Base-by-base conservation (phyloP, 805 yeast species). In the Candida silvicultrix region DNA sequence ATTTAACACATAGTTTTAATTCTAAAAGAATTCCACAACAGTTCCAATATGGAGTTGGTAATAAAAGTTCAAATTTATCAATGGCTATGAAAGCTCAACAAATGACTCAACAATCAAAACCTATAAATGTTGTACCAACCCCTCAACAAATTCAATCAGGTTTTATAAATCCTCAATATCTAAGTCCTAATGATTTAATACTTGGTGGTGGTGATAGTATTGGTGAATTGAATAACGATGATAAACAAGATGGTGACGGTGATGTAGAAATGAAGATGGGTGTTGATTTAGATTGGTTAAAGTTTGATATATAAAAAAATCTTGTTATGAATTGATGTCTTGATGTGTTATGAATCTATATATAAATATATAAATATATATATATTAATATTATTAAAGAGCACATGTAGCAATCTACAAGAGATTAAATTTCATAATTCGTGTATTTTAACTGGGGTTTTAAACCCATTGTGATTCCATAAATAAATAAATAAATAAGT, bases 201-300 rank as follows among this genome's bases (percentile, higher is more conserved):
- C 35, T 50, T 44, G n/a, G n/a, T n/a, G n/a, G n/a, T n/a, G n/a
- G n/a, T n/a, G n/a, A n/a, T n/a, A n/a, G n/a, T n/a, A n/a, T n/a
- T n/a, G n/a, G n/a, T n/a, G n/a, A n/a, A n/a, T n/a, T n/a, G n/a
- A n/a, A n/a, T n/a, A n/a, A n/a, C n/a, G n/a, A n/a, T n/a, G n/a
- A n/a, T n/a, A n/a, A n/a, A n/a, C n/a, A n/a, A n/a, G 52, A 43
- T 14, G 50, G 42, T 31, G 52, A 51, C 44, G 49, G 47, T 43
- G 55, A 51, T 45, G 43, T 42, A 4, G 39, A 37, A 2, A 37
- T 23, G 52, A 52, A 40, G 44, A 43, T 43, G 55, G 53, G 48
- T 16, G 51, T 48, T 45, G 64, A 57, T 43, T 43, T 59, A 39
- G 64, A 59, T 35, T 59, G 64, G 64, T 38, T 59, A 39, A 59